Conservation (phyloP, 1,284 basidiomycete genomes). For the Naganishia sp. region DNA sequence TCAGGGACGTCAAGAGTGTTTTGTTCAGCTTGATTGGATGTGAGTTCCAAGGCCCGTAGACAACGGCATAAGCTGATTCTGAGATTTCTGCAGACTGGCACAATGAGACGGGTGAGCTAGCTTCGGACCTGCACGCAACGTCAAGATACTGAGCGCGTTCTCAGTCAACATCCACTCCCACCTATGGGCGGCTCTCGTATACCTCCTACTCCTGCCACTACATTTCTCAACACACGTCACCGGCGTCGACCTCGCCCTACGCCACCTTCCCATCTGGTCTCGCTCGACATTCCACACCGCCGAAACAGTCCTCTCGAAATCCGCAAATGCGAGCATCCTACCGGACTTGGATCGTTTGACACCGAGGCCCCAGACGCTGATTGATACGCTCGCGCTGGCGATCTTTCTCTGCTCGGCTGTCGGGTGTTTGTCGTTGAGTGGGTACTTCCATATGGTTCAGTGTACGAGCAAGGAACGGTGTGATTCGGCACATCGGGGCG, state of each 20-base stretch:
- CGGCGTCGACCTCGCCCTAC: slow-evolving; percentile 34
- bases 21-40: slow-evolving; percentile 69
- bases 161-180: slow-evolving; percentile 89
- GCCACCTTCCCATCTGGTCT: slow-evolving; percentile 28
- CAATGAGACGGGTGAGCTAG: slow-evolving; percentile 71
- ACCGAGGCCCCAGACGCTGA: slow-evolving; percentile 59
- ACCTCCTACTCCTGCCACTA: slow-evolving; percentile 62
- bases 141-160: slow-evolving; percentile 5
- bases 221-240: slow-evolving; percentile 57
- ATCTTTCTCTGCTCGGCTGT: slow-evolving; percentile 73
- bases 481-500: slow-evolving; percentile 49
- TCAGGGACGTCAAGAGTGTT: slow-evolving; percentile 67
- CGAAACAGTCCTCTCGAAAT: slow-evolving; percentile 3
- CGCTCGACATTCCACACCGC: slow-evolving; percentile 27
- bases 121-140: slow-evolving; percentile 11
- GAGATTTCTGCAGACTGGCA: slow-evolving; percentile 64
- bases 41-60: slow-evolving; percentile 54
- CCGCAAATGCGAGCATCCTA: background rate
- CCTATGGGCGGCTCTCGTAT: slow-evolving; percentile 71
- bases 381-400: slow-evolving; percentile 66
- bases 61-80: background rate
- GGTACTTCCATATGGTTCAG: slow-evolving; percentile 72
- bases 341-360: background rate
- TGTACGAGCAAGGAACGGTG: slow-evolving; percentile 71
- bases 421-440: slow-evolving; percentile 72